Conservation (phyloP, 225 moss, liverwort and hornwort genomes). For the Pleurozium schreberi region DNA sequence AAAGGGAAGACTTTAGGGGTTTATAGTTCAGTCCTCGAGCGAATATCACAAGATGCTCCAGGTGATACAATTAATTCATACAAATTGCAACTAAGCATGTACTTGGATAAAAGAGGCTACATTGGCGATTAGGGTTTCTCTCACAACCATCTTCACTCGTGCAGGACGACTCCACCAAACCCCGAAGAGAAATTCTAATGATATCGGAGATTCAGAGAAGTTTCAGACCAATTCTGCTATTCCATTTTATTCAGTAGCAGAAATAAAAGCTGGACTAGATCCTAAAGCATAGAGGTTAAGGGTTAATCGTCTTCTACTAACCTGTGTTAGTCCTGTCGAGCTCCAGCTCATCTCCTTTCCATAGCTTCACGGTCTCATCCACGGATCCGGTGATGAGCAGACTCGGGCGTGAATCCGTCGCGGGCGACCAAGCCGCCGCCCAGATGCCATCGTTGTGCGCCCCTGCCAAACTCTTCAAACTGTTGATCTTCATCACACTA, state of each 20-base stretch:
- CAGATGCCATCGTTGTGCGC: constrained; percentile 93
- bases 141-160: background rate
- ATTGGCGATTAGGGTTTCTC: constrained; percentile 12
- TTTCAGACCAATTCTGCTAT: background rate
- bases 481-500: constrained; percentile 66
- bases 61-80: background rate
- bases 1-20: background rate
- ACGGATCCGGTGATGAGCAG: constrained; percentile 88
- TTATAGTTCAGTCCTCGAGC: background rate
- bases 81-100: background rate
- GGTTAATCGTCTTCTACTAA: background rate
- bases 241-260: background rate
- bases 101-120: background rate
- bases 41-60: background rate
- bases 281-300: background rate
- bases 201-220: background rate
- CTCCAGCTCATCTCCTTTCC: constrained; percentile 95
- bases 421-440: constrained; percentile 88
- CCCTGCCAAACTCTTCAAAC: constrained; percentile 71
- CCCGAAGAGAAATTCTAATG: background rate
- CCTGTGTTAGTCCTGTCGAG: constrained; percentile 76
- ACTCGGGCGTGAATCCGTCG: constrained; percentile 50
- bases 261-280: background rate
- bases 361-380: constrained; percentile 87
- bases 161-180: background rate